Evolutionary conservation across 257 asterid genomes (phyloP).

Genomic region (Salvia splendens): DNA sequence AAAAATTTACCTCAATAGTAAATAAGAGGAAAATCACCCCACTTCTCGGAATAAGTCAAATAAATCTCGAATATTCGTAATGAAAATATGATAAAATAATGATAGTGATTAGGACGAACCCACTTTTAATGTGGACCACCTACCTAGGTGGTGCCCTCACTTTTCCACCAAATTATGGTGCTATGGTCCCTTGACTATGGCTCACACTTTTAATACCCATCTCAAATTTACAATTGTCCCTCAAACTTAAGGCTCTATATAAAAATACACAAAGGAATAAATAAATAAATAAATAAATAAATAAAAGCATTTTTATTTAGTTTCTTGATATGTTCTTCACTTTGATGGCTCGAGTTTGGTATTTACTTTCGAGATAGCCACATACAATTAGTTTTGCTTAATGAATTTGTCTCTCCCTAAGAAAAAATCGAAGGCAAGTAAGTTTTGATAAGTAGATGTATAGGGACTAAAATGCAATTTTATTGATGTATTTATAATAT

Average conservation of each 20-base stretch:
- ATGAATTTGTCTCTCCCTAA: too few relatives aligned
- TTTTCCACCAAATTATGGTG: conserved; percentile 32
- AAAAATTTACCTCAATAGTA: not conserved
- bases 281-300: too few relatives aligned
- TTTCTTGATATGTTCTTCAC: too few relatives aligned
- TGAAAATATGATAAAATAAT: not conserved
- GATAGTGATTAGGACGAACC: conserved; percentile 11
- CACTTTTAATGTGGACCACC: conserved; percentile 37
- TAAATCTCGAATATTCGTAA: conserved; percentile 8
- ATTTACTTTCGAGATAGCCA: too few relatives aligned
- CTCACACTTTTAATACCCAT: conserved; percentile 1
- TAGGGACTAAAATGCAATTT: too few relatives aligned
- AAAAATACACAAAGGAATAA: not conserved
- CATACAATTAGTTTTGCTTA: too few relatives aligned
- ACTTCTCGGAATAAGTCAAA: conserved; percentile 9
- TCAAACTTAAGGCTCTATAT: not conserved
- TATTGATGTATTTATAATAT: too few relatives aligned
- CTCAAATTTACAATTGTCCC: not conserved
- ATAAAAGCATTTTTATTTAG: too few relatives aligned
- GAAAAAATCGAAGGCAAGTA: too few relatives aligned
- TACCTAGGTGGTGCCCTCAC: conserved; percentile 31
- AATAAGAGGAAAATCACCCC: conserved; percentile 1
- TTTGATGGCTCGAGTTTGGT: too few relatives aligned
- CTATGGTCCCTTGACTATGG: conserved; percentile 30
- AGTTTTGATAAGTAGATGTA: too few relatives aligned